A percentile compares a stretch with the other conserved stretches of the same genome.
Conservation (phyloP, 257 asterid genomes). For the Lycium ferocissimum region DNA sequence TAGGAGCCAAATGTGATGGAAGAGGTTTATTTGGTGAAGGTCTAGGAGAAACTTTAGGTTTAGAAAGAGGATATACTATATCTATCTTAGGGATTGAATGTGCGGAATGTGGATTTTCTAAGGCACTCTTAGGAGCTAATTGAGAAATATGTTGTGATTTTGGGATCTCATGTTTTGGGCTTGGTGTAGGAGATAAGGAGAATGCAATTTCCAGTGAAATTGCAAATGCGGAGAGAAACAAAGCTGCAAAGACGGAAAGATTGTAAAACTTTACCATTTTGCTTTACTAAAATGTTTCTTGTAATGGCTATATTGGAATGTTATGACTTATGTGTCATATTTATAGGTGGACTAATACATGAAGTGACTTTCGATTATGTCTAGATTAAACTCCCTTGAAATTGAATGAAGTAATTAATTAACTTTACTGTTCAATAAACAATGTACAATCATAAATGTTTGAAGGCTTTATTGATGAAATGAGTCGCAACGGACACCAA, state of each 20-base stretch:
- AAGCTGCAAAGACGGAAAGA: background rate
- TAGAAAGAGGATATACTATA: slow-evolving; percentile 13
- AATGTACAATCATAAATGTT: background rate
- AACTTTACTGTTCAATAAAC: background rate
- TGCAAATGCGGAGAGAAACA: slow-evolving; percentile 4
- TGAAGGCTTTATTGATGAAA: background rate
- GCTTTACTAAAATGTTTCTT: background rate
- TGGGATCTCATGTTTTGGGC: background rate
- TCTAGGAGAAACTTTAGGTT: background rate
- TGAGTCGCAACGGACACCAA: no score
- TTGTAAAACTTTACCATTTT: background rate
- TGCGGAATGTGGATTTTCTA: background rate
- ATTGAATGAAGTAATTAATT: slow-evolving; percentile 20
- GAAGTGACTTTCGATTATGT: background rate
- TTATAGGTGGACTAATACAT: background rate
- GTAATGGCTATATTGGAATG: background rate
- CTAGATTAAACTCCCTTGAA: slow-evolving; percentile 20
- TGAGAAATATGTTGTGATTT: background rate
- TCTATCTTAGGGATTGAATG: background rate
- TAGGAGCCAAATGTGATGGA: slow-evolving; percentile 10
- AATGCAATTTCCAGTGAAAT: background rate
- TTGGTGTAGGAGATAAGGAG: background rate
- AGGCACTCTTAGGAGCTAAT: background rate
- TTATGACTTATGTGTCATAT: background rate
- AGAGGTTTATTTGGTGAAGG: background rate